Percentiles rank a stretch among this genome's conserved stretches.
Evolutionary conservation across 1,284 basidiomycete species (phyloP).

Genomic region (Tilletia horrida): DNA sequence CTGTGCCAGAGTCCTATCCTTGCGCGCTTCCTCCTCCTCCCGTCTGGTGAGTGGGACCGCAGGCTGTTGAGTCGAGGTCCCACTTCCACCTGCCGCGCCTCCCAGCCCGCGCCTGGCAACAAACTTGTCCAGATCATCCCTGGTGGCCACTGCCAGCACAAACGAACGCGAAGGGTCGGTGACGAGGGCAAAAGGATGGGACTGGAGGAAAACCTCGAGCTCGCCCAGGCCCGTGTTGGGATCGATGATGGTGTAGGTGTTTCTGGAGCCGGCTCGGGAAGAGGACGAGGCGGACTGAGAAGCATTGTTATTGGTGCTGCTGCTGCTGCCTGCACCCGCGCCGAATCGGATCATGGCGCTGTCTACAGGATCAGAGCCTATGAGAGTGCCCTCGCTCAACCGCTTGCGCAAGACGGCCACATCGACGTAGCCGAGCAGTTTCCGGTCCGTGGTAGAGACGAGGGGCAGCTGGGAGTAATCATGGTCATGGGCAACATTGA

Average conservation of each 20-base stretch:
- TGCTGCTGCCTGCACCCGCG: not conserved
- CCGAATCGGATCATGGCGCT: conserved; percentile 41
- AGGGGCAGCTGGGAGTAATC: conserved; percentile 49
- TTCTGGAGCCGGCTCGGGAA: conserved; percentile 15
- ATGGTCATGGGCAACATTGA: conserved; percentile 44
- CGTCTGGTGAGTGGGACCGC: conserved; percentile 42
- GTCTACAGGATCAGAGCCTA: conserved; percentile 30
- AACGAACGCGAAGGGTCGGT: conserved; percentile 45
- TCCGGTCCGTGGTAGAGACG: conserved; percentile 37
- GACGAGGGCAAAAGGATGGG: conserved; percentile 48
- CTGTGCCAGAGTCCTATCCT: conserved; percentile 78
- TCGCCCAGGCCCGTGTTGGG: conserved; percentile 50
- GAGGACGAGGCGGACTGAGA: no score
- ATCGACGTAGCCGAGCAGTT: conserved; percentile 47
- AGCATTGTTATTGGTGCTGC: not conserved
- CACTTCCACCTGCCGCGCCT: conserved; percentile 25
- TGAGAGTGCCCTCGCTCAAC: conserved; percentile 29
- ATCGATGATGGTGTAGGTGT: conserved; percentile 44
- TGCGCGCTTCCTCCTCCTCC: conserved; percentile 71
- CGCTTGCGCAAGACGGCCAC: conserved; percentile 38
- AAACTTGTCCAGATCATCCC: conserved; percentile 46
- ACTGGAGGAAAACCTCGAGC: conserved; percentile 47
- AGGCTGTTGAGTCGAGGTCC: not conserved
- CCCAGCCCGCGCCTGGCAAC: conserved; percentile 39
- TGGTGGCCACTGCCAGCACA: conserved; percentile 45